Percentiles rank a stretch among this genome's conserved stretches.
phyloP scores from a whole-genome alignment of 768 basidiomycete genomes.

The Kondoa malvinella region DNA sequence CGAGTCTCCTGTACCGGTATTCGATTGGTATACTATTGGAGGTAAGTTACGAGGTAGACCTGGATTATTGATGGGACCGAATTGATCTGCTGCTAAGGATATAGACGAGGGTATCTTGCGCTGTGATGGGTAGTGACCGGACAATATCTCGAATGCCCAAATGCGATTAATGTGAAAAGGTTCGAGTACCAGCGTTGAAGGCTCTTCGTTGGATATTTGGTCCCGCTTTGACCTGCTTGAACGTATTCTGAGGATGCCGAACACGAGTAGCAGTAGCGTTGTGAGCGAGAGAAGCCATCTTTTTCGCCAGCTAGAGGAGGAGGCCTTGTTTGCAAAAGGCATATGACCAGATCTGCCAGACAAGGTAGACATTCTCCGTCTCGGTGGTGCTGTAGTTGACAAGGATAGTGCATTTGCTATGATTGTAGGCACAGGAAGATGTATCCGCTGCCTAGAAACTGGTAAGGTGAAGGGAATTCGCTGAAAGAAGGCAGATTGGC shows the following conservation, averaged over 20 bases:
- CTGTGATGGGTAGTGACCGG: slow-evolving; percentile 65
- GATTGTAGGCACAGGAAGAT: background rate
- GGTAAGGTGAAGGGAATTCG: background rate
- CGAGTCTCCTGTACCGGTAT: slow-evolving; percentile 29
- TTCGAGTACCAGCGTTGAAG: slow-evolving; percentile 30
- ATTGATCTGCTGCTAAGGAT: slow-evolving; percentile 32
- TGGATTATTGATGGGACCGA: slow-evolving; percentile 46
- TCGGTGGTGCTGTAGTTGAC: background rate
- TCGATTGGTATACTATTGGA: slow-evolving; percentile 26
- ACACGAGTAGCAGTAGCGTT: background rate
- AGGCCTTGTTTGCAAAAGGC: background rate
- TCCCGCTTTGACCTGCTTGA: background rate
- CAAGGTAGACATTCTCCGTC: background rate
- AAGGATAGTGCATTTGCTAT: background rate
- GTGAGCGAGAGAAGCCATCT: background rate
- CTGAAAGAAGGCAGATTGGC: background rate
- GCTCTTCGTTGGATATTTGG: slow-evolving; percentile 22
- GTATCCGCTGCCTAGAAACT: background rate
- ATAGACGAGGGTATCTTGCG: slow-evolving; percentile 27
- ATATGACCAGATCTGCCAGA: background rate
- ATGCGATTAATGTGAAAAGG: slow-evolving; percentile 62
- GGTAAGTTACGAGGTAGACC: slow-evolving; percentile 41
- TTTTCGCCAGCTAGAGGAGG: background rate
- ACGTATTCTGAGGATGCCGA: background rate
- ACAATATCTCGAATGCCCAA: slow-evolving; percentile 88